Conservation (phyloP, 2,329 filamentous ascomycete genomes). For the Penicillium sp. region DNA sequence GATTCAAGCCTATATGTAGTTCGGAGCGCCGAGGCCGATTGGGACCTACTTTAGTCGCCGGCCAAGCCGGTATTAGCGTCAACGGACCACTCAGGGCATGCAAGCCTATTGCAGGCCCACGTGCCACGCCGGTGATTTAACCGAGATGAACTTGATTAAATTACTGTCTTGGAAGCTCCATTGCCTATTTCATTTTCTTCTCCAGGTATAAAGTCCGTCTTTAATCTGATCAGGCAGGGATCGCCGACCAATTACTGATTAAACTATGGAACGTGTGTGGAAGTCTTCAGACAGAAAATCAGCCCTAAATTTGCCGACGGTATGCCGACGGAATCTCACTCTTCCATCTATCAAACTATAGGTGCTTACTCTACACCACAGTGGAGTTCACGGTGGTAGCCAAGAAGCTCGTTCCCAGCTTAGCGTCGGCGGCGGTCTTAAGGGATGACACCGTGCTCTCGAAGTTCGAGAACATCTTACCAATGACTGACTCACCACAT, state of each 20-base stretch:
- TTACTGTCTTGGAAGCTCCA: neutral
- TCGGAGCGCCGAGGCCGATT: neutral
- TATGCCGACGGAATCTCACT: neutral
- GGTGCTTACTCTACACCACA: neutral
- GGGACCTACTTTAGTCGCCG: slow-evolving; percentile 5
- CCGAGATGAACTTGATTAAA: slow-evolving; percentile 10
- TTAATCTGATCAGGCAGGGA: neutral
- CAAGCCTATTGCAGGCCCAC: slow-evolving; percentile 13
- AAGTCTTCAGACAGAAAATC: neutral
- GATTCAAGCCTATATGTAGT: neutral
- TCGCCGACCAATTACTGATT: slow-evolving; percentile 5
- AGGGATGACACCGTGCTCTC: slow-evolving; percentile 9
- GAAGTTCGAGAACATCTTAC: slow-evolving; percentile 17
- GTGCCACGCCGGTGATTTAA: slow-evolving; percentile 9
- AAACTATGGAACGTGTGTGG: slow-evolving; percentile 2
- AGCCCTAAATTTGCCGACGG: neutral
- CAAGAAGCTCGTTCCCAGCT: slow-evolving; percentile 13
- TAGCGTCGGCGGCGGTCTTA: slow-evolving; percentile 10
- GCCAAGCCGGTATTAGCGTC: slow-evolving; percentile 8
- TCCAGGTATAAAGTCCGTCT: neutral
- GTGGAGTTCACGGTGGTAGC: slow-evolving; percentile 12
- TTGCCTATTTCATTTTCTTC: neutral
- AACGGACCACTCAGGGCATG: neutral
- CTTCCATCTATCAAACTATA: neutral
- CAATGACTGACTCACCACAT: slow-evolving; percentile 18